phyloP scores from a whole-genome alignment of 75 land plant species.

The Larix kaempferi region DNA sequence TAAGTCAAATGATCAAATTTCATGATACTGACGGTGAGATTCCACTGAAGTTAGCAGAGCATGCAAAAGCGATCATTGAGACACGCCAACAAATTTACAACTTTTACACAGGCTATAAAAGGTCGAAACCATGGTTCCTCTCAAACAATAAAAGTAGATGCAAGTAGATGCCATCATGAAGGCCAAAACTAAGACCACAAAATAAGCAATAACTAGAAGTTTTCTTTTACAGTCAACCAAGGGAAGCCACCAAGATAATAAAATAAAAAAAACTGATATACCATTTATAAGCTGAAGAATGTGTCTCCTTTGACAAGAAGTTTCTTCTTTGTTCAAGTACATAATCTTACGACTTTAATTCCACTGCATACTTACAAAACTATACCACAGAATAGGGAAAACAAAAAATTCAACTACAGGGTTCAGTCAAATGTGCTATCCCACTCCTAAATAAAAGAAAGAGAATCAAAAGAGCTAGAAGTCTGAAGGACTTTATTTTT shows the following conservation, averaged over 20 bases:
- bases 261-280: background rate
- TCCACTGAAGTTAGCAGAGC: background rate
- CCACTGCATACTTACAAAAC: background rate
- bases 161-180: too few relatives aligned
- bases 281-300: background rate
- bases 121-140: too few relatives aligned
- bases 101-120: background rate
- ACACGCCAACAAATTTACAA: background rate
- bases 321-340: background rate
- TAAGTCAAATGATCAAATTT: background rate
- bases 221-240: background rate
- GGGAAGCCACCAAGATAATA: background rate
- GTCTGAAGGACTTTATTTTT: background rate
- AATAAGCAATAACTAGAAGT: background rate
- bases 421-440: background rate
- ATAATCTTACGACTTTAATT: background rate
- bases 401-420: background rate
- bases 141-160: too few relatives aligned
- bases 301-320: background rate
- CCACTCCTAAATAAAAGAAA: background rate
- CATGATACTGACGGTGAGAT: background rate
- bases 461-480: background rate
- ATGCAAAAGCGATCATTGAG: background rate
- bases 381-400: background rate
- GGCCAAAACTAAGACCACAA: constrained; percentile 1